Evolutionary conservation across 495 filamentous ascomycete genomes (phyloP).

Genomic region (Durotheca rogersii): DNA sequence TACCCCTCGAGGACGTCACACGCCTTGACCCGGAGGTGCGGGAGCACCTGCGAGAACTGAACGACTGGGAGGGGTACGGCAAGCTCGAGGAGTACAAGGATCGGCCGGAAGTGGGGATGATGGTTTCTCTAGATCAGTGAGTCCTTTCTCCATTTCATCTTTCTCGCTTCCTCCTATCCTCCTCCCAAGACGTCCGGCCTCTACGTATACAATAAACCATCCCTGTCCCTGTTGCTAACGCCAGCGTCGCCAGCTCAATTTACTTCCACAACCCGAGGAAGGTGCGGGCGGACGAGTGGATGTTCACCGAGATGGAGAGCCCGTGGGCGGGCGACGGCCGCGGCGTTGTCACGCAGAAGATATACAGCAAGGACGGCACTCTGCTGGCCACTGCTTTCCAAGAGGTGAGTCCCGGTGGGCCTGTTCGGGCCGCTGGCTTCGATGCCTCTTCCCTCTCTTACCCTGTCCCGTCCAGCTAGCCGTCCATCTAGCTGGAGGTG

Average conservation of each 20-base stretch:
- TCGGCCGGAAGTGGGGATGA: constrained; percentile 75
- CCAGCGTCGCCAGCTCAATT: constrained; percentile 63
- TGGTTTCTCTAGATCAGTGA: constrained; percentile 78
- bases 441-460: constrained; percentile 20
- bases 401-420: constrained; percentile 53
- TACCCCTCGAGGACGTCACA: constrained; percentile 38
- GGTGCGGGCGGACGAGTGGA: constrained; percentile 89
- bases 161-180: neutral
- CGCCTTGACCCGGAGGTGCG: constrained; percentile 33
- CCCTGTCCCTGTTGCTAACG: neutral
- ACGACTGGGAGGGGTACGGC: constrained; percentile 46
- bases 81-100: constrained; percentile 41
- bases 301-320: constrained; percentile 86
- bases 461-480: too few species aligned
- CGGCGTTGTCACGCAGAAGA: constrained; percentile 82
- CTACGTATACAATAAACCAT: neutral
- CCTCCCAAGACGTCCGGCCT: too few species aligned
- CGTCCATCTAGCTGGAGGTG: too few species aligned
- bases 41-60: constrained; percentile 36
- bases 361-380: constrained; percentile 78
- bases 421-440: too few species aligned
- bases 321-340: constrained; percentile 93
- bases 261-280: constrained; percentile 86
- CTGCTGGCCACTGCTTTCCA: constrained; percentile 85
- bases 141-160: constrained; percentile 2